phyloP scores from a whole-genome alignment of 2,329 filamentous ascomycete species.

The Penicillium sp. region DNA sequence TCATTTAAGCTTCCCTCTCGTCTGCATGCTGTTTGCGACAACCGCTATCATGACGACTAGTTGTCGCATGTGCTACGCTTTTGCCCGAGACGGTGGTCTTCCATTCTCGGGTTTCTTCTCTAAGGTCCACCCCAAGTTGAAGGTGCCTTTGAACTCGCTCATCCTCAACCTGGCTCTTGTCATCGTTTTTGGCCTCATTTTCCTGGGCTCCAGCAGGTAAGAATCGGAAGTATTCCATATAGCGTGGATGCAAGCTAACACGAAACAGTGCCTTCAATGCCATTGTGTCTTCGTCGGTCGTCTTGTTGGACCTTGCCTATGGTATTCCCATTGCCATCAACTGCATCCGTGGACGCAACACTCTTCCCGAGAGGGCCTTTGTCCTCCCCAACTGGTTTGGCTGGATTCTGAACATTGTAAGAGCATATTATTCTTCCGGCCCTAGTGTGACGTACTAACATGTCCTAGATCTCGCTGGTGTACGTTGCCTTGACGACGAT shows the following conservation, averaged over 20 bases:
- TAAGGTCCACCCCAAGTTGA: constrained; percentile 64
- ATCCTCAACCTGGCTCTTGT: constrained; percentile 66
- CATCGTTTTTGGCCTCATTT: constrained; percentile 72
- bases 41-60: constrained; percentile 46
- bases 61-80: constrained; percentile 46
- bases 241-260: neutral
- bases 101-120: constrained; percentile 67
- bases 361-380: constrained; percentile 68
- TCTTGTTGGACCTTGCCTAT: constrained; percentile 74
- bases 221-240: neutral
- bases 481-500: constrained; percentile 75
- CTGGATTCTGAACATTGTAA: constrained; percentile 65
- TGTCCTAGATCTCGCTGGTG: constrained; percentile 59
- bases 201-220: constrained; percentile 64
- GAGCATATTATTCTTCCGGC: constrained; percentile 10
- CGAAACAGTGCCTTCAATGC: constrained; percentile 68
- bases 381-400: constrained; percentile 60
- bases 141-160: constrained; percentile 71
- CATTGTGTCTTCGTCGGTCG: constrained; percentile 73
- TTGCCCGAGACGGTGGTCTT: constrained; percentile 65
- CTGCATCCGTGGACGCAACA: constrained; percentile 67
- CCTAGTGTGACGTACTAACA: constrained; percentile 10
- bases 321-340: constrained; percentile 76
- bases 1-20: constrained; percentile 40
- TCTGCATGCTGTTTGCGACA: constrained; percentile 42